Evolutionary conservation across 352 stramenopile genomes (phyloP).

Genomic region (Pythium brachiatum): DNA sequence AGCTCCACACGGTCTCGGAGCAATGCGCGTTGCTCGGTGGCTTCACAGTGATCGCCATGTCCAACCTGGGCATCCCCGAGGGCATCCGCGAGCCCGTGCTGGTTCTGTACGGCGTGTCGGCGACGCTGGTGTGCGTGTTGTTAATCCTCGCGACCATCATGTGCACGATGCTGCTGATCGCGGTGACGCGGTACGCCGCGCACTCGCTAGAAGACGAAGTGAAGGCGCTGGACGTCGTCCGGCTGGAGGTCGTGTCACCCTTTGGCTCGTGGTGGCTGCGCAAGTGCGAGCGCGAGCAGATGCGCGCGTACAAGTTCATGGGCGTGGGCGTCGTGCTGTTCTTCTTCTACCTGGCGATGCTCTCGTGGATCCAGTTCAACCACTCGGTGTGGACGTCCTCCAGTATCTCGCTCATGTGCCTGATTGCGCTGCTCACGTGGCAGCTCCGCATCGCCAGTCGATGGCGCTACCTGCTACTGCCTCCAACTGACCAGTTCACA

Average conservation of each 20-base stretch:
- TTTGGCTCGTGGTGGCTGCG: conserved; percentile 70
- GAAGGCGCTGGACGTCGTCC: conserved; percentile 36
- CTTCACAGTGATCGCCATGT: conserved; percentile 72
- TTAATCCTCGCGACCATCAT: conserved; percentile 64
- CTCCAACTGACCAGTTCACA: conserved; percentile 26
- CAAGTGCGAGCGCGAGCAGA: conserved; percentile 65
- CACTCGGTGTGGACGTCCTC: conserved; percentile 34
- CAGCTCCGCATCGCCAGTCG: conserved; percentile 70
- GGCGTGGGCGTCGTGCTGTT: conserved; percentile 62
- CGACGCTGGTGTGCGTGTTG: conserved; percentile 49
- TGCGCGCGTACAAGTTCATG: conserved; percentile 73
- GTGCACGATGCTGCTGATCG: conserved; percentile 63
- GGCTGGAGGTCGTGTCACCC: conserved; percentile 52
- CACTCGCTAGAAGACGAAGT: conserved; percentile 57
- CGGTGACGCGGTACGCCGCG: conserved; percentile 60
- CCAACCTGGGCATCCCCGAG: conserved; percentile 48
- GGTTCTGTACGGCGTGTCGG: conserved; percentile 44
- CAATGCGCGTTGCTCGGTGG: conserved; percentile 61
- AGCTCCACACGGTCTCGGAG: conserved; percentile 68
- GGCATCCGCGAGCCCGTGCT: conserved; percentile 33
- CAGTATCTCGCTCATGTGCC: conserved; percentile 46
- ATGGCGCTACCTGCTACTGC: conserved; percentile 70
- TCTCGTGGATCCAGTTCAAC: conserved; percentile 76
- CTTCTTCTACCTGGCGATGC: conserved; percentile 58
- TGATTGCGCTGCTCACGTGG: conserved; percentile 53